phyloP scores from a whole-genome alignment of 73 alveolate genomes.

The Blepharisma stoltei region DNA sequence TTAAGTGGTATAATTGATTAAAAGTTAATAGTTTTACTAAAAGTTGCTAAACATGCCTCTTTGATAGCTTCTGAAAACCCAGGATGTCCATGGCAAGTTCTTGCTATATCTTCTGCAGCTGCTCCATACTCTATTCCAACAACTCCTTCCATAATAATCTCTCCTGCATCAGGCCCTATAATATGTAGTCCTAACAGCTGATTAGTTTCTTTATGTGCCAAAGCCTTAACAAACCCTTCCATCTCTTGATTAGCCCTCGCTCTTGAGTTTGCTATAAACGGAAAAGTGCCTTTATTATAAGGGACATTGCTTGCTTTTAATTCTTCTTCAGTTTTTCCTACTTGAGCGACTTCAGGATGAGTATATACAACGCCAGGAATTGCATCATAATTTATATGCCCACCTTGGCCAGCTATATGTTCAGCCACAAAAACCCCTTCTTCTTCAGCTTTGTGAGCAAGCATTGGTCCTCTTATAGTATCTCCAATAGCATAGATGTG shows the following conservation, averaged over 20 bases:
- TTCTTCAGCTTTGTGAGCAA: constrained; percentile 95
- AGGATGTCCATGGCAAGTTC: constrained; percentile 98
- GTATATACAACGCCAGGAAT: constrained; percentile 91
- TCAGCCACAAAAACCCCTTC: constrained; percentile 94
- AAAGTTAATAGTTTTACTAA: constrained; percentile 81
- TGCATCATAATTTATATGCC: constrained; percentile 90
- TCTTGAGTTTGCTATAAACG: constrained; percentile 92
- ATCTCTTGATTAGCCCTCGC: constrained; percentile 91
- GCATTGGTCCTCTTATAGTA: constrained; percentile 87
- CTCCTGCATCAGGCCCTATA: constrained; percentile 94
- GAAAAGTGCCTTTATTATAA: constrained; percentile 86
- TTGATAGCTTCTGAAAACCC: constrained; percentile 90
- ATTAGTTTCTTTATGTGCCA: constrained; percentile 77
- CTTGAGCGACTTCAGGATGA: constrained; percentile 92
- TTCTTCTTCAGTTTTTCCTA: constrained; percentile 93
- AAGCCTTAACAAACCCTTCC: constrained; percentile 92
- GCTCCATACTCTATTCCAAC: constrained; percentile 96
- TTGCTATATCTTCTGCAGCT: constrained; percentile 92
- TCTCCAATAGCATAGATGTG: constrained; percentile 87
- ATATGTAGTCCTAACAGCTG: constrained; percentile 83
- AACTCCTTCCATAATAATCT: constrained; percentile 89
- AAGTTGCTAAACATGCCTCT: constrained; percentile 93
- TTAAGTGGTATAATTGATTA: constrained; percentile 21
- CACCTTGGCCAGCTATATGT: constrained; percentile 70
- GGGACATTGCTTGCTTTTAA: constrained; percentile 70